Evolutionary conservation across 805 yeast species (phyloP).

Genomic region (Grigorovia humatica): DNA sequence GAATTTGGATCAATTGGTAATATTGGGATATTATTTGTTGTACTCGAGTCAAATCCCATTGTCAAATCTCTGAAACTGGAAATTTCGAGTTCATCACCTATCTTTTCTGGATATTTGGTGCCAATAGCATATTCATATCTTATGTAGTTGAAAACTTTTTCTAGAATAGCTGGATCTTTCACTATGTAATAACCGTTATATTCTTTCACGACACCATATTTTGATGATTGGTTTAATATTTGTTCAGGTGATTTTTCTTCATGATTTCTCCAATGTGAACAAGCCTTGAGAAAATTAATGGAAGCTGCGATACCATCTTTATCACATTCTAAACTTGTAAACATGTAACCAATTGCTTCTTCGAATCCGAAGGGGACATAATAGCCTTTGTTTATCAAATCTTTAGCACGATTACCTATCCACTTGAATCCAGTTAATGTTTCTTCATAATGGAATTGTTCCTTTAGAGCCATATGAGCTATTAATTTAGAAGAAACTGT

Average conservation of each 20-base stretch:
- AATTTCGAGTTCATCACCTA: constrained; percentile 50
- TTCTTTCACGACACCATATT: constrained; percentile 75
- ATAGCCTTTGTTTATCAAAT: constrained; percentile 52
- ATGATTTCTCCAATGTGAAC: constrained; percentile 35
- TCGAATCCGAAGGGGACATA: constrained; percentile 84
- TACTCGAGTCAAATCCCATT: constrained; percentile 63
- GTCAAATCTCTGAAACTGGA: constrained; percentile 76
- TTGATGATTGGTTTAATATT: constrained; percentile 44
- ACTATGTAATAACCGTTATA: constrained; percentile 78
- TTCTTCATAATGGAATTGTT: constrained; percentile 58
- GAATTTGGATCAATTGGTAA: constrained; percentile 64
- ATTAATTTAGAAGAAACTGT: constrained; percentile 88
- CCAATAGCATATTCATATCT: constrained; percentile 28
- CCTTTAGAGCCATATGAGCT: constrained; percentile 49
- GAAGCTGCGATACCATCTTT: constrained; percentile 89
- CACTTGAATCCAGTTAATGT: constrained; percentile 95
- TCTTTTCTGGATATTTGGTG: constrained; percentile 32
- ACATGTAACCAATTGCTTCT: constrained; percentile 96
- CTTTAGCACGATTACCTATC: constrained; percentile 86
- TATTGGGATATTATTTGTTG: constrained; percentile 44
- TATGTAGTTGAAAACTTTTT: constrained; percentile 44
- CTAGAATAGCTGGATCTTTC: constrained; percentile 42
- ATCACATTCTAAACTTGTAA: constrained; percentile 61
- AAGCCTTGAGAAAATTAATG: constrained; percentile 62
- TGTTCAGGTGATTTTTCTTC: constrained; percentile 29